A percentile compares a stretch with the other conserved stretches of the same genome.
phyloP scores from a whole-genome alignment of 2,329 filamentous ascomycete species.

The Chaetomiaceae sp. region DNA sequence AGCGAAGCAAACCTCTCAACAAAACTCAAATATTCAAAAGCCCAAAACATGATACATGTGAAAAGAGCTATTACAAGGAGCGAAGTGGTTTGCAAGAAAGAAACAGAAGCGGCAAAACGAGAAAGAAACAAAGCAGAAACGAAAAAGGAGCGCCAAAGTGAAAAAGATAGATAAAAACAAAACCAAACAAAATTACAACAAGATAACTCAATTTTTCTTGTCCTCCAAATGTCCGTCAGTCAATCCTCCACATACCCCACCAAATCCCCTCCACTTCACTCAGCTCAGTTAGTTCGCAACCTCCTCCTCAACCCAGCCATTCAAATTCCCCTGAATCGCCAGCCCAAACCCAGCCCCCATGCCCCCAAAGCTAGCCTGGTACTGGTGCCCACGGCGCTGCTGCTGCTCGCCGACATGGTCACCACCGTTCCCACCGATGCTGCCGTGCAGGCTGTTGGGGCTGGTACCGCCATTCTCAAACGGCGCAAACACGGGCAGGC shows the following conservation, averaged over 20 bases:
- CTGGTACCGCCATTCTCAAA: slow-evolving; percentile 57
- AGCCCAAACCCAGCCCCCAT: slow-evolving; percentile 58
- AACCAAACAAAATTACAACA: slow-evolving; percentile 16
- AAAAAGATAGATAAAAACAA: slow-evolving; percentile 6
- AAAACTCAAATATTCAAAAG: not conserved
- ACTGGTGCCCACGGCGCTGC: slow-evolving; percentile 60
- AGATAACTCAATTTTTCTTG: slow-evolving; percentile 11
- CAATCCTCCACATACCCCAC: not conserved
- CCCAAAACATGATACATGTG: slow-evolving; percentile 19
- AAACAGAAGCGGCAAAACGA: not conserved
- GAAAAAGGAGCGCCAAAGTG: not conserved
- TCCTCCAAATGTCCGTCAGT: not conserved
- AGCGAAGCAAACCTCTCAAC: slow-evolving; percentile 8
- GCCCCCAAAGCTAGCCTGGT: slow-evolving; percentile 59
- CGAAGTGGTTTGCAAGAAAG: slow-evolving; percentile 7
- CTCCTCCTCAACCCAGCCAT: slow-evolving; percentile 66
- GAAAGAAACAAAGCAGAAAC: not conserved
- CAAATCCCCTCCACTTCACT: too few relatives aligned
- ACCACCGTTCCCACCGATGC: slow-evolving; percentile 42
- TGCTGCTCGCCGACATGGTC: too few relatives aligned
- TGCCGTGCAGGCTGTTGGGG: slow-evolving; percentile 45
- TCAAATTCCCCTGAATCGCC: slow-evolving; percentile 59
- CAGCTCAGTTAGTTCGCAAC: slow-evolving; percentile 48
- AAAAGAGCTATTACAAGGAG: slow-evolving; percentile 23
- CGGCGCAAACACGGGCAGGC: slow-evolving; percentile 68